Evolutionary conservation across 768 basidiomycete genomes (phyloP).

Genomic region (Gloeophyllum trabeum): DNA sequence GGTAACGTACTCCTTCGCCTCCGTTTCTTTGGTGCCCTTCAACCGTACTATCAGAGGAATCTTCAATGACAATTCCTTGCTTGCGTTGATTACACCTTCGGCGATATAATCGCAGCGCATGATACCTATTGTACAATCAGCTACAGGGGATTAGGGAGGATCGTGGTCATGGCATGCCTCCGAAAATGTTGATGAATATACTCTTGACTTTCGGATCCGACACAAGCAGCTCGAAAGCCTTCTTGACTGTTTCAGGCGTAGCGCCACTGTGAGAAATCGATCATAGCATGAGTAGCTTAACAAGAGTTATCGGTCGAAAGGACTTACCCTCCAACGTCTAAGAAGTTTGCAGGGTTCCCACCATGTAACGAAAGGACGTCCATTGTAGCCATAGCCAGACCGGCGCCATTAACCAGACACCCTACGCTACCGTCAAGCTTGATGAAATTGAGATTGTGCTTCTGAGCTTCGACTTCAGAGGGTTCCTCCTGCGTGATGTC

Average conservation of each 20-base stretch:
- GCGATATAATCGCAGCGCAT: constrained; percentile 99
- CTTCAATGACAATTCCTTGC: constrained; percentile 75
- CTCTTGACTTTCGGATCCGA: constrained; percentile 89
- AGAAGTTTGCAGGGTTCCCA: constrained; percentile 95
- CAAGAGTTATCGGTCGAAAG: not conserved
- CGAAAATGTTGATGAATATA: constrained; percentile 98
- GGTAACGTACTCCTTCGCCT: constrained; percentile 80
- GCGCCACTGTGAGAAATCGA: constrained; percentile 64
- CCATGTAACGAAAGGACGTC: constrained; percentile 96
- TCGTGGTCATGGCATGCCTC: constrained; percentile 34
- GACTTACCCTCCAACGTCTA: constrained; percentile 89
- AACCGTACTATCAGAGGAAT: constrained; percentile 90
- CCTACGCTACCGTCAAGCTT: constrained; percentile 97
- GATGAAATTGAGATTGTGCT: constrained; percentile 95
- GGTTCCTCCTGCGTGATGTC: constrained; percentile 94
- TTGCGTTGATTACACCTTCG: constrained; percentile 97
- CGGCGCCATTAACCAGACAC: constrained; percentile 97
- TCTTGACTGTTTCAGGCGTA: constrained; percentile 99
- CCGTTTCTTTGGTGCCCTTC: constrained; percentile 93
- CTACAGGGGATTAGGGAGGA: not conserved
- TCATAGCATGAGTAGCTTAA: too few species aligned
- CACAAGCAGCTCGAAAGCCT: constrained; percentile 93
- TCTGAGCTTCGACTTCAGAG: constrained; percentile 95
- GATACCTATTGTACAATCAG: constrained; percentile 41
- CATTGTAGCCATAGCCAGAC: constrained; percentile 99